A percentile compares a stretch with the other conserved stretches of the same genome.
These are phyloP conservation scores for Rhizopogon vulgaris DNA, from an alignment of 768 basidiomycete species.

Conservation along the genomic window DNA sequence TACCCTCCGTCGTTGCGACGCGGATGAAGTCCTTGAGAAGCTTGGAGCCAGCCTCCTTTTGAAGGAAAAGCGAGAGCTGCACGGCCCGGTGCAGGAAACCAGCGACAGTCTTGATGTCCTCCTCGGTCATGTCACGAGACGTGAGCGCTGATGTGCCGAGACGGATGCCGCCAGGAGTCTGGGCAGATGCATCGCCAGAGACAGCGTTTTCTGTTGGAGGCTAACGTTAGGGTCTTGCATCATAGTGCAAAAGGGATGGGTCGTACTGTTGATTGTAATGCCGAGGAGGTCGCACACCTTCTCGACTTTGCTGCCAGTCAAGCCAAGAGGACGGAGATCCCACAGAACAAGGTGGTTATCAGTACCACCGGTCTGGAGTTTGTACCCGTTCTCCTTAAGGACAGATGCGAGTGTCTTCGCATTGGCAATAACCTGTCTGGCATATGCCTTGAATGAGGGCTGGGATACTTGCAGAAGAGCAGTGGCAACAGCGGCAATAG, in stretches of 20 bases:
- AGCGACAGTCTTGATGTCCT: constrained; percentile 82
- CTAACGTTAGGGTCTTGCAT: background rate
- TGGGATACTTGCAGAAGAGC: constrained; percentile 86
- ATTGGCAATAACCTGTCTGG: constrained; percentile 91
- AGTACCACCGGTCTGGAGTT: constrained; percentile 93
- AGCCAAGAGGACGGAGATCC: constrained; percentile 90
- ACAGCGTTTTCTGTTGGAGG: constrained; percentile 79
- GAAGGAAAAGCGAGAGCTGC: constrained; percentile 81
- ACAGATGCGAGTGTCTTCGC: constrained; percentile 68
- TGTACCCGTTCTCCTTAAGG: constrained; percentile 80
- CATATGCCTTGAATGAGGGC: constrained; percentile 87
- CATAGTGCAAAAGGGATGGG: background rate
- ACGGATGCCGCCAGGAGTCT: constrained; percentile 95
- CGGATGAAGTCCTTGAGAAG: constrained; percentile 93
- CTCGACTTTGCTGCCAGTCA: constrained; percentile 98
- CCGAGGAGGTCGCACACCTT: constrained; percentile 96
- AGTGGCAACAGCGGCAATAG: constrained; percentile 93
- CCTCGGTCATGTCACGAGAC: constrained; percentile 88
- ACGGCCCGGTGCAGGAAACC: constrained; percentile 92
- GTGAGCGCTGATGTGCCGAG: constrained; percentile 93
- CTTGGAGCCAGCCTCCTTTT: constrained; percentile 94
- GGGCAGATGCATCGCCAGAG: constrained; percentile 92
- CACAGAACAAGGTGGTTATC: constrained; percentile 98
- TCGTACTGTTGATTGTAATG: constrained; percentile 92
- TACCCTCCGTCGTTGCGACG: constrained; percentile 69